Conservation (phyloP, 441 rosid genomes). For the Hypseocharis bilobata region DNA sequence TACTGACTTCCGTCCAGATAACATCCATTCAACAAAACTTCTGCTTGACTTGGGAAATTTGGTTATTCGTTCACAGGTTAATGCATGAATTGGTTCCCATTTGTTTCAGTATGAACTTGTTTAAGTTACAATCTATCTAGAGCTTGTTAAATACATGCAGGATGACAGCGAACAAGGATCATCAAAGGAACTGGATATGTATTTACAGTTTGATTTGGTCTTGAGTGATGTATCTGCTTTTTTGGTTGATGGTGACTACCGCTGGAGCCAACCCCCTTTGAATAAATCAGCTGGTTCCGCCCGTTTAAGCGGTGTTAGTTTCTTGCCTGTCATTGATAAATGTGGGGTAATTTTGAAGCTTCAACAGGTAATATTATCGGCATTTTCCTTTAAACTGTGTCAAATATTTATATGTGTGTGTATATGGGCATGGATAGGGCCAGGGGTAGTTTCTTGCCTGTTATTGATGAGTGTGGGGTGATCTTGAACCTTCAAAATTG, state of each 20-base stretch:
- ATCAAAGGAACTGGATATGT: conserved; percentile 56
- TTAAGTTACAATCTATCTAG: conserved; percentile 15
- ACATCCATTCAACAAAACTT: conserved; percentile 67
- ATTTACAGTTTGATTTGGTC: conserved; percentile 87
- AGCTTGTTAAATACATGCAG: conserved; percentile 37
- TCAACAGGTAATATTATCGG: conserved; percentile 60
- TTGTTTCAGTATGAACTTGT: conserved; percentile 5
- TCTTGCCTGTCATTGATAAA: conserved; percentile 88
- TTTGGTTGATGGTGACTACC: conserved; percentile 89
- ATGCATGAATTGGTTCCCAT: conserved; percentile 16
- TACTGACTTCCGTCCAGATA: conserved; percentile 73
- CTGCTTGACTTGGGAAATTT: conserved; percentile 92
- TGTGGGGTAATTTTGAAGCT: conserved; percentile 79
- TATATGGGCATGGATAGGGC: no score
- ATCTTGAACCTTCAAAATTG: no score
- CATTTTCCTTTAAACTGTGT: conserved; percentile 19
- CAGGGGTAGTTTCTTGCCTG: no score
- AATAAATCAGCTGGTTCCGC: conserved; percentile 29
- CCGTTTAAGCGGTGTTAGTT: conserved; percentile 28
- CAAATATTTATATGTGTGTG: conserved; percentile 7
- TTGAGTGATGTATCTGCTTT: conserved; percentile 88
- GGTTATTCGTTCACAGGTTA: conserved; percentile 80
- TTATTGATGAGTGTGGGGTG: no score
- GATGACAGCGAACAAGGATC: conserved; percentile 47
- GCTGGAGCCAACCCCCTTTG: conserved; percentile 51